phyloP scores from a whole-genome alignment of 1,284 basidiomycete genomes.

The Heterobasidion annosum region DNA sequence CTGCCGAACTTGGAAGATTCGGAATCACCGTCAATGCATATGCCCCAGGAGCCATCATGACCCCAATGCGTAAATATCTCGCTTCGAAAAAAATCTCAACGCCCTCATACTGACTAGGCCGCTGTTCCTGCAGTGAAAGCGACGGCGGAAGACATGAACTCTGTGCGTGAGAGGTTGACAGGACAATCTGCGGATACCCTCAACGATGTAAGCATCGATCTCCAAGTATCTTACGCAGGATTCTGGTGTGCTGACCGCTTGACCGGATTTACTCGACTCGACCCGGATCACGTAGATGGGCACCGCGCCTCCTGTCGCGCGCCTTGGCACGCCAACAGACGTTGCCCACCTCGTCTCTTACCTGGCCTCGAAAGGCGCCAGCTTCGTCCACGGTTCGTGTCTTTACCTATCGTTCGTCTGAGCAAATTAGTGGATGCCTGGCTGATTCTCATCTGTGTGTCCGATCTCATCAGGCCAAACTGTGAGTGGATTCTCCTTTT shows the following conservation, averaged over 20 bases:
- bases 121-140: not conserved
- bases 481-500: not conserved
- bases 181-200: not conserved
- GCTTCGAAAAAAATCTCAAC: not conserved
- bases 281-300: not conserved
- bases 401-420: not conserved
- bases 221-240: too few species aligned
- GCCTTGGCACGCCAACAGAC: not conserved
- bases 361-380: not conserved
- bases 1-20: conserved; percentile 15
- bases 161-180: not conserved
- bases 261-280: too few species aligned
- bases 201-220: not conserved
- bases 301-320: not conserved
- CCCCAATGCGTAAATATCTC: not conserved
- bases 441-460: not conserved
- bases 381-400: not conserved
- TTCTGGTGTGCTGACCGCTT: too few species aligned
- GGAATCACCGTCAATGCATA: conserved; percentile 20
- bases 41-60: not conserved
- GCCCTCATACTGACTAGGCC: too few species aligned
- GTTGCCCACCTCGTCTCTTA: not conserved
- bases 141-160: not conserved
- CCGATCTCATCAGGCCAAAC: not conserved
- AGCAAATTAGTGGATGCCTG: not conserved